Percentiles rank a stretch among this genome's conserved stretches.
Conservation (phyloP, 805 yeast species). For the Candida takata region DNA sequence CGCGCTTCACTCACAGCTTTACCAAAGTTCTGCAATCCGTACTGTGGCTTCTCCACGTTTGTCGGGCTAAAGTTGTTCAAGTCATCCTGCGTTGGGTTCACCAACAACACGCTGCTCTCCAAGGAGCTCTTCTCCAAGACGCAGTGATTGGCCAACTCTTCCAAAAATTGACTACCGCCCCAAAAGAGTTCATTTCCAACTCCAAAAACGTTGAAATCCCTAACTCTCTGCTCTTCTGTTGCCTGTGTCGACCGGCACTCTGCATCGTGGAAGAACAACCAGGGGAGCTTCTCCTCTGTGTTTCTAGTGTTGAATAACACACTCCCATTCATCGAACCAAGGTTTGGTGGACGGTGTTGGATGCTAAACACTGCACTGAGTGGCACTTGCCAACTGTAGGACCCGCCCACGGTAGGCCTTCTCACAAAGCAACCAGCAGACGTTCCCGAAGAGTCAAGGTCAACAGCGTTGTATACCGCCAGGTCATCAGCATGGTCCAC, state of each 20-base stretch:
- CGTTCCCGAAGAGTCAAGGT: slow-evolving; percentile 26
- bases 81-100: slow-evolving; percentile 63
- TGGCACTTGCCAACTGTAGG: slow-evolving; percentile 65
- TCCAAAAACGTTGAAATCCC: slow-evolving; percentile 69
- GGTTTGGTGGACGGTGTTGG: slow-evolving; percentile 76
- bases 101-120: slow-evolving; percentile 65
- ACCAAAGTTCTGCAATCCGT: slow-evolving; percentile 26
- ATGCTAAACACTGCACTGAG: slow-evolving; percentile 63
- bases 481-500: slow-evolving; percentile 34
- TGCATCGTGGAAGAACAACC: slow-evolving; percentile 88
- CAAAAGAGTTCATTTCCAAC: slow-evolving; percentile 55
- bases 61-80: slow-evolving; percentile 30
- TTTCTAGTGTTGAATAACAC: slow-evolving; percentile 59
- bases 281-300: slow-evolving; percentile 64
- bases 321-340: slow-evolving; percentile 92
- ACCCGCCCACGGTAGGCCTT: slow-evolving; percentile 41
- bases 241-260: slow-evolving; percentile 68
- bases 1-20: slow-evolving; percentile 59
- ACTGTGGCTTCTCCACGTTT: slow-evolving; percentile 9
- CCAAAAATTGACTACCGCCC: slow-evolving; percentile 85
- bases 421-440: slow-evolving; percentile 30
- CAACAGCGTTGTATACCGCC: slow-evolving; percentile 42
- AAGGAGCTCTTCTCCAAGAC: slow-evolving; percentile 61
- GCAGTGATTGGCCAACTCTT: slow-evolving; percentile 44
- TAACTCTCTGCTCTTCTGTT: slow-evolving; percentile 52